Conservation (phyloP, 208 protist genomes). For the Trypanosoma cruzi region DNA sequence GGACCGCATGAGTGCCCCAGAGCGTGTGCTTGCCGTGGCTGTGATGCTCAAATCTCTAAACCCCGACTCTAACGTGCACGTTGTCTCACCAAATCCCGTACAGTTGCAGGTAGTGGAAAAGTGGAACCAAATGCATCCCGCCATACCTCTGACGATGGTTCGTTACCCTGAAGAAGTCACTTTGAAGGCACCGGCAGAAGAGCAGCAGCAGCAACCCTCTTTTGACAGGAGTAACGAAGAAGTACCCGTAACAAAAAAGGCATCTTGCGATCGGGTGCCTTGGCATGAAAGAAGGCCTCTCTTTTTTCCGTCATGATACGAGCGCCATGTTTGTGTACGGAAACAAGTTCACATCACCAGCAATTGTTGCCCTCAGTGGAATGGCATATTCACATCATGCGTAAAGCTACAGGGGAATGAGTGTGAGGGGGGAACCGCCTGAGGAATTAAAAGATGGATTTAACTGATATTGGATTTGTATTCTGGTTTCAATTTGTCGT, state of each 20-base stretch:
- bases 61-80: constrained; percentile 76
- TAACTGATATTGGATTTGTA: too few relatives aligned
- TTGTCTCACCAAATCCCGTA: constrained; percentile 58
- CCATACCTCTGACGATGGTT: constrained; percentile 38
- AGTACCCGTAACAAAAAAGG: not conserved
- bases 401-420: too few relatives aligned
- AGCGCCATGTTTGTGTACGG: not conserved
- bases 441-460: too few relatives aligned
- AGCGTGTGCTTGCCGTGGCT: constrained; percentile 78
- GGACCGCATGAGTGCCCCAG: constrained; percentile 59
- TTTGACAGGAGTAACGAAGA: not conserved
- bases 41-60: constrained; percentile 90
- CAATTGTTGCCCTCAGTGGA: not conserved
- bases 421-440: too few relatives aligned
- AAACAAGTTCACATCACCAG: not conserved
- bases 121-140: constrained; percentile 50
- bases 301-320: constrained; percentile 18
- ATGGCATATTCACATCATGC: not conserved
- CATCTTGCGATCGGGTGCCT: not conserved
- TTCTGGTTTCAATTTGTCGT: too few relatives aligned
- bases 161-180: constrained; percentile 75
- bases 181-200: constrained; percentile 55
- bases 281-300: not conserved
- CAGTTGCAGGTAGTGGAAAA: constrained; percentile 56
- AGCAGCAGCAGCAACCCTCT: constrained; percentile 1